A percentile compares a stretch with the other conserved stretches of the same genome.
Conservation (phyloP, 2,329 filamentous ascomycete genomes). For the Fonsecaea monophora region DNA sequence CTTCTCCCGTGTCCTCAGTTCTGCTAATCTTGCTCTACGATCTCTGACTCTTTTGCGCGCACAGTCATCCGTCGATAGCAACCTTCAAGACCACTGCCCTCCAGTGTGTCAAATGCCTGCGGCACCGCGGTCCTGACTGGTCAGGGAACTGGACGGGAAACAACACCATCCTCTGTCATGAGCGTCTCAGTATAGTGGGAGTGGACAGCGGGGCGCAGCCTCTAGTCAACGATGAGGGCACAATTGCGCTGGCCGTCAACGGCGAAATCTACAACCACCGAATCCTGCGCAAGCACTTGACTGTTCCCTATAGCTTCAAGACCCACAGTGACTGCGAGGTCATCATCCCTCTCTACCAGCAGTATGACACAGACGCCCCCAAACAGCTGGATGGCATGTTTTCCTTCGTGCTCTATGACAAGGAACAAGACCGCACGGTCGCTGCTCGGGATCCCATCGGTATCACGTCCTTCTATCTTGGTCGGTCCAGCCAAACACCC, state of each 20-base stretch:
- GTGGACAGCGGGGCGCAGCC: conserved; percentile 96
- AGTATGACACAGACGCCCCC: conserved; percentile 89
- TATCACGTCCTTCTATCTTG: conserved; percentile 96
- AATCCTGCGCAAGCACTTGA: conserved; percentile 84
- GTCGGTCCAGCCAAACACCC: conserved; percentile 82
- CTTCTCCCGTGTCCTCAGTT: background rate
- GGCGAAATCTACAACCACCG: conserved; percentile 99
- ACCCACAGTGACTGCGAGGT: conserved; percentile 98
- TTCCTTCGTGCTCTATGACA: conserved; percentile 98
- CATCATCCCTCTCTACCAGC: conserved; percentile 95
- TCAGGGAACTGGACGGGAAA: conserved; percentile 90
- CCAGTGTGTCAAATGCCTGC: conserved; percentile 68
- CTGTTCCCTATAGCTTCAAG: conserved; percentile 92
- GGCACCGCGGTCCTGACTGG: conserved; percentile 98
- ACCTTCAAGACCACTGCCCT: conserved; percentile 45
- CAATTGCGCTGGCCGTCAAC: conserved; percentile 92
- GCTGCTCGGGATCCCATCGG: conserved; percentile 96
- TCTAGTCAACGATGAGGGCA: conserved; percentile 87
- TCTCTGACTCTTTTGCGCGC: conserved; percentile 32
- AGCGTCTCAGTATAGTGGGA: conserved; percentile 96
- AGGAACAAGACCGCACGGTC: conserved; percentile 87
- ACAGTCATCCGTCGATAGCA: conserved; percentile 38
- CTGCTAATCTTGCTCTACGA: conserved; percentile 1
- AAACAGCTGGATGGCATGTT: conserved; percentile 99
- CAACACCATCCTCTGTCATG: conserved; percentile 96